A percentile compares a stretch with the other conserved stretches of the same genome.
Conservation (phyloP, 306 rosid species). For the Sicyos edulis region DNA sequence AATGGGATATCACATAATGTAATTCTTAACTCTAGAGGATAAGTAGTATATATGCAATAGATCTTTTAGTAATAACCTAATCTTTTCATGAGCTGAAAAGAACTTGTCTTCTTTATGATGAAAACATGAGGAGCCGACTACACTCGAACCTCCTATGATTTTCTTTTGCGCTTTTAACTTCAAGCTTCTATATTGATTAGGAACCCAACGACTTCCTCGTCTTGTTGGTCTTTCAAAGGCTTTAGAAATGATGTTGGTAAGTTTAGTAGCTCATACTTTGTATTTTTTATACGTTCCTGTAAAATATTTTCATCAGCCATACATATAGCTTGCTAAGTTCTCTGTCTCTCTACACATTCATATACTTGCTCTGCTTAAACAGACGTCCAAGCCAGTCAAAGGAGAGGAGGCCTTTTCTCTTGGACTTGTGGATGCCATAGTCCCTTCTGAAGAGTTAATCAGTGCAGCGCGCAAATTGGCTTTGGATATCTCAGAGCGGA, state of each 20-base stretch:
- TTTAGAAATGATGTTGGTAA: constrained; percentile 91
- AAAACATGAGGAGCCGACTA: background rate
- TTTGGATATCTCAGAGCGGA: constrained; percentile 54
- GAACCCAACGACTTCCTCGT: constrained; percentile 97
- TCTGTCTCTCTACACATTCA: background rate
- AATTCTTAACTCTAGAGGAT: background rate
- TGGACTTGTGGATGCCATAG: constrained; percentile 87
- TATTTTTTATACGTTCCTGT: background rate
- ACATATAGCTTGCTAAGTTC: background rate
- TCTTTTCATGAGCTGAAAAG: background rate
- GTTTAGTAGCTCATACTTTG: constrained; percentile 15
- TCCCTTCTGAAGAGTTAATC: constrained; percentile 58
- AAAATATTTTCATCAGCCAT: background rate
- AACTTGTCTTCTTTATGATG: background rate
- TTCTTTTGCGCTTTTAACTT: constrained; percentile 26
- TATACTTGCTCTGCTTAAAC: background rate
- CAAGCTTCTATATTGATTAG: constrained; percentile 39
- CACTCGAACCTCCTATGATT: background rate
- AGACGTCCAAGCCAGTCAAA: constrained; percentile 80
- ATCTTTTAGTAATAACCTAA: background rate
- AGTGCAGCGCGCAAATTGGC: constrained; percentile 81
- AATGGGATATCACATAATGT: background rate
- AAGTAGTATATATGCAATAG: background rate
- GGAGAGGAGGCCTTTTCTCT: constrained; percentile 70
- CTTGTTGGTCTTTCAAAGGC: constrained; percentile 92